Evolutionary conservation across 208 protist species (phyloP).

Genomic region (Leishmania major): DNA sequence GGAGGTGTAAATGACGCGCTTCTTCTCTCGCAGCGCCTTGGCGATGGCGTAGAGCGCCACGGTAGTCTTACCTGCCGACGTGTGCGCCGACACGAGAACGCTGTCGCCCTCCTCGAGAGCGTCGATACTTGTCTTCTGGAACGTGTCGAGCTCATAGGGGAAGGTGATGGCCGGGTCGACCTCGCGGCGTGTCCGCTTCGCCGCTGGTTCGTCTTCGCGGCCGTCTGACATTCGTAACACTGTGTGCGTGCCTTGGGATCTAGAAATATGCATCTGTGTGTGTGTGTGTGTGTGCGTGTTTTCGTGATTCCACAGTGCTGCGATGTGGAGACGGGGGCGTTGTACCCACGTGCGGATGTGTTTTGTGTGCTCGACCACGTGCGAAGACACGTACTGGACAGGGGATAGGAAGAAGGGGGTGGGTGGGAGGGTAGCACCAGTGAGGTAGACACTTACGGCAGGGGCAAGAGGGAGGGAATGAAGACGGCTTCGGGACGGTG

Average conservation of each 20-base stretch:
- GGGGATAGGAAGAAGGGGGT: background rate
- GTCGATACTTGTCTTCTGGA: slow-evolving; percentile 95
- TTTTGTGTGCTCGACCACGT: background rate
- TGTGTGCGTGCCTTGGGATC: background rate
- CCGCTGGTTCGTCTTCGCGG: slow-evolving; percentile 32
- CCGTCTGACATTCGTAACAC: slow-evolving; percentile 13
- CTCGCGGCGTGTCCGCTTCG: slow-evolving; percentile 74
- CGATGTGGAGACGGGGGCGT: background rate
- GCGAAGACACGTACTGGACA: background rate
- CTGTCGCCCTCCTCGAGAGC: slow-evolving; percentile 97
- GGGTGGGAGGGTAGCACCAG: background rate
- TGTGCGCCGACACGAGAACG: slow-evolving; percentile 99
- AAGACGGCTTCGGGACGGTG: background rate
- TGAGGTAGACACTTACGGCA: background rate
- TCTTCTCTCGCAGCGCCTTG: slow-evolving; percentile 96
- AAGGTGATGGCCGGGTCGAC: slow-evolving; percentile 90
- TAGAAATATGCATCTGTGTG: background rate
- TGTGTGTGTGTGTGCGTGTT: background rate
- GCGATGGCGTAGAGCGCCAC: slow-evolving; percentile 99
- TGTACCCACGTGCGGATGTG: background rate
- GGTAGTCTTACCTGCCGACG: slow-evolving; percentile 99
- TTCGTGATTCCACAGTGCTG: background rate
- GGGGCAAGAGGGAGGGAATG: background rate
- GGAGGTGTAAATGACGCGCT: slow-evolving; percentile 99
- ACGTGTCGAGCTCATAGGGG: slow-evolving; percentile 96